Base-by-base conservation (phyloP, 2,329 filamentous ascomycete genomes). In the Achaetomium macrosporum region DNA sequence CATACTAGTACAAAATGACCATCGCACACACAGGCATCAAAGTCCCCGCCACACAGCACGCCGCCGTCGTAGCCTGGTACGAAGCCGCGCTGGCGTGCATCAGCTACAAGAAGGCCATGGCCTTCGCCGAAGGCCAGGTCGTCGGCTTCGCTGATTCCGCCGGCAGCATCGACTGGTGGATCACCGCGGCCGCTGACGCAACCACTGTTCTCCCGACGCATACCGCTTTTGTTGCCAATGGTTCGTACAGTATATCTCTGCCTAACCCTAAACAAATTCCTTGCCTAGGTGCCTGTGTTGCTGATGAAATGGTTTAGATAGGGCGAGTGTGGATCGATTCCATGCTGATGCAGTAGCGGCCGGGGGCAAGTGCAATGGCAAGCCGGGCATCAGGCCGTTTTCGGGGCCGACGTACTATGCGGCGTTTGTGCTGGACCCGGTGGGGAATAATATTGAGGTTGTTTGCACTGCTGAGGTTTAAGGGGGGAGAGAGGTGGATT, bases 361-460 rank as follows among this genome's bases (percentile, higher is more conserved):
- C 0, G 76, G 77, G 0, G 76, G 67, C 2, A 71, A 66, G 31
- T 71, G 73, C 59, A 79, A 79, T 58, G 77, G 77, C 3, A 63
- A 68, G 15, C 77, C 77, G 0, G 77, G 77, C 0, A 31, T 68
- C 12, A 64, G 75, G 40, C 53, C 68, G 4, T 63, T 75, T 13
- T 79, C 77, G 59, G 68, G 69, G 42, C 60, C 69, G 13, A 66
- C 67, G 6, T 80, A 79, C 61, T 81, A 78, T 48, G 76, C 63
- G 1, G 74, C 76, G 0, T 81, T 75, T 64, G 68, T 79, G 6
- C 61, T 70, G 39, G 76, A 79, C 59, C 74, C 76, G 1, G 64
- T 68, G 3, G 76, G 77, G 0, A 79, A 79, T 59, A 80, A 80
- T 57, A 70, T 79, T 42, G 77, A 80, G 64, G 70, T 69, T 35